These are phyloP conservation scores for Ogataea siamensis DNA, from an alignment of 805 yeast genomes.

Conservation along the genomic window DNA sequence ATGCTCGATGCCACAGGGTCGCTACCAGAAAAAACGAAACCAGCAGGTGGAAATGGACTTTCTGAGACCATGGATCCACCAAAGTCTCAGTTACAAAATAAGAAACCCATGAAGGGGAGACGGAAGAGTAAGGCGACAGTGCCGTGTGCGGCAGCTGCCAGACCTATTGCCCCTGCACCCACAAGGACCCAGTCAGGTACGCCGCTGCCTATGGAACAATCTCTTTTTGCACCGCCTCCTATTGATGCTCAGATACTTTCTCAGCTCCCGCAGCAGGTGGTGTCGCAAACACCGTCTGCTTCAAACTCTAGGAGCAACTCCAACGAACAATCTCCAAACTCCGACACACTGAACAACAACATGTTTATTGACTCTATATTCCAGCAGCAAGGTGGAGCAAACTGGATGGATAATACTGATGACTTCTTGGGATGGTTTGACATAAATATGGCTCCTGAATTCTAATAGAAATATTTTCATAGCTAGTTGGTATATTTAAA, in stretches of 20 bases:
- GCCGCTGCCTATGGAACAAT: slow-evolving; percentile 9
- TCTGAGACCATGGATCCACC: slow-evolving; percentile 9
- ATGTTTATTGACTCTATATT: slow-evolving; percentile 52
- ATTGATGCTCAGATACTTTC: slow-evolving; percentile 3
- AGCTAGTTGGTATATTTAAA: slow-evolving; percentile 2
- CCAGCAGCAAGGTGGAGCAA: slow-evolving; percentile 79
- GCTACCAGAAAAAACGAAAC: slow-evolving; percentile 28
- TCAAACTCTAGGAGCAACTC: slow-evolving; percentile 19
- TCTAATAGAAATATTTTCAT: slow-evolving; percentile 30
- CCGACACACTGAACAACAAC: slow-evolving; percentile 28
- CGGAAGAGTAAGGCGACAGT: slow-evolving; percentile 23
- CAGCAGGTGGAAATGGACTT: slow-evolving; percentile 1
- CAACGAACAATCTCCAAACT: slow-evolving; percentile 24
- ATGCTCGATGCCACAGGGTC: slow-evolving; percentile 82
- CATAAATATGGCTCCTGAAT: slow-evolving; percentile 67
- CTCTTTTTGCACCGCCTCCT: slow-evolving; percentile 10
- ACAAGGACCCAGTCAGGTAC: slow-evolving; percentile 22
- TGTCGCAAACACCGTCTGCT: slow-evolving; percentile 21
- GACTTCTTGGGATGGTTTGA: slow-evolving; percentile 96
- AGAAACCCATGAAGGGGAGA: slow-evolving; percentile 10
- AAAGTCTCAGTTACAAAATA: slow-evolving; percentile 5
- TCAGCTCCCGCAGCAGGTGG: slow-evolving; percentile 8
- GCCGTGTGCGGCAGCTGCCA: slow-evolving; percentile 18
- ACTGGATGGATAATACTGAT: slow-evolving; percentile 83
- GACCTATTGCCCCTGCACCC: slow-evolving; percentile 28